These are phyloP conservation scores for Fusarium sp. DNA, from an alignment of 2,329 filamentous ascomycete species.

Conservation along the genomic window DNA sequence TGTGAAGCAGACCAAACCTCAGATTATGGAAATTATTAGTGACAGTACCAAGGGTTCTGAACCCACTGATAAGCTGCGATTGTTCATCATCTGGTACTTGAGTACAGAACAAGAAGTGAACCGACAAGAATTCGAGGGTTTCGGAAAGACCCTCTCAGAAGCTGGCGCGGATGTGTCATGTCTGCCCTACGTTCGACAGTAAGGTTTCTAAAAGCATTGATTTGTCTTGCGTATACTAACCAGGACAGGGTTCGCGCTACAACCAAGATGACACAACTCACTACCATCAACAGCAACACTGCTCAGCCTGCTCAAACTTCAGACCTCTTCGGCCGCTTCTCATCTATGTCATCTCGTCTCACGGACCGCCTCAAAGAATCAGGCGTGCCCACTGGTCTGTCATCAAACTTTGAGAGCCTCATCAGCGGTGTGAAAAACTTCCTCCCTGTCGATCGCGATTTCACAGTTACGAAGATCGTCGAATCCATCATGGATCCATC, in stretches of 20 bases:
- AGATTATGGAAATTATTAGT: conserved; percentile 87
- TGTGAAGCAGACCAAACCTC: conserved; percentile 86
- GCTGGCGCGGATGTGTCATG: conserved; percentile 80
- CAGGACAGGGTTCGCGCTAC: conserved; percentile 79
- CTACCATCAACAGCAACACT: conserved; percentile 82
- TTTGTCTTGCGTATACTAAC: conserved; percentile 34
- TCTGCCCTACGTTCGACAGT: conserved; percentile 87
- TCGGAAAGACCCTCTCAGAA: conserved; percentile 81
- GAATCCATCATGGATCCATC: conserved; percentile 98
- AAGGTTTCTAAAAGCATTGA: conserved; percentile 44
- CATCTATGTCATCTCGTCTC: conserved; percentile 86
- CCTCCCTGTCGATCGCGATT: conserved; percentile 91
- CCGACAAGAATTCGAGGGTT: conserved; percentile 82
- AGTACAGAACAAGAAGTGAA: conserved; percentile 91
- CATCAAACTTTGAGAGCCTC: conserved; percentile 88
- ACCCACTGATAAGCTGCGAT: conserved; percentile 84
- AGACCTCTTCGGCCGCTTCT: conserved; percentile 93
- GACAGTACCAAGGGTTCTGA: conserved; percentile 83
- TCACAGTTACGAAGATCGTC: conserved; percentile 96
- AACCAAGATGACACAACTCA: conserved; percentile 98
- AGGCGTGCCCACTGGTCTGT: conserved; percentile 72
- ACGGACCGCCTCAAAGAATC: conserved; percentile 95
- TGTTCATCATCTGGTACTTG: conserved; percentile 97
- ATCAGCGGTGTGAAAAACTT: conserved; percentile 98
- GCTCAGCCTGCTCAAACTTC: conserved; percentile 68